phyloP scores from a whole-genome alignment of 495 filamentous ascomycete species.

The Astrothelium macrocarpum region DNA sequence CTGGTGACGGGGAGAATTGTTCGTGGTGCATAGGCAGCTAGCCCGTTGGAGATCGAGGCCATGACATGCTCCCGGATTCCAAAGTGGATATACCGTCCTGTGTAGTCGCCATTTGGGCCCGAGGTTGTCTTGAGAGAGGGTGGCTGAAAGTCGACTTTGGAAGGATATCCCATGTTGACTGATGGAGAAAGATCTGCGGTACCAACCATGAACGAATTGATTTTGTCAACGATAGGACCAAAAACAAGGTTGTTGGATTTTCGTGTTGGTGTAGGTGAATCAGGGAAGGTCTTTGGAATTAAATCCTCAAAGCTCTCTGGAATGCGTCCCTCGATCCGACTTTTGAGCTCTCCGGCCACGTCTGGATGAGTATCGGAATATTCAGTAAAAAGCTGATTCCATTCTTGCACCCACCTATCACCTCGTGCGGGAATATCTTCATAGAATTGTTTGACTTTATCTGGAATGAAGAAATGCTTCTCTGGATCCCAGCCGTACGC shows the following conservation, averaged over 20 bases:
- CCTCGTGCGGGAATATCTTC: conserved; percentile 33
- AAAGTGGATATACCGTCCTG: conserved; percentile 69
- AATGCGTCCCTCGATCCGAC: conserved; percentile 39
- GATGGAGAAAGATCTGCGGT: conserved; percentile 51
- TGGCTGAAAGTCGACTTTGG: conserved; percentile 45
- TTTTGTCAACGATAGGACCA: conserved; percentile 39
- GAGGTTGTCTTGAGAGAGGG: conserved; percentile 14
- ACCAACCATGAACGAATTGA: conserved; percentile 47
- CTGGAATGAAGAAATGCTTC: conserved; percentile 38
- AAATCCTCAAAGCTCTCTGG: conserved; percentile 36
- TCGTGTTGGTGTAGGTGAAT: conserved; percentile 40
- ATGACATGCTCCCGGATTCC: conserved; percentile 43
- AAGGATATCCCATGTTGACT: conserved; percentile 48
- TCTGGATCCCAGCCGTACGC: conserved; percentile 38
- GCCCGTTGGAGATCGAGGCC: conserved; percentile 95
- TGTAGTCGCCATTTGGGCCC: conserved; percentile 53
- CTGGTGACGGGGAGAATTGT: conserved; percentile 60
- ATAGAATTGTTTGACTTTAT: conserved; percentile 44
- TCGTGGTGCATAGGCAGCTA: conserved; percentile 71
- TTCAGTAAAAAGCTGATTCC: conserved; percentile 36
- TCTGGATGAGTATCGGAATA: conserved; percentile 40
- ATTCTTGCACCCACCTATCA: conserved; percentile 34
- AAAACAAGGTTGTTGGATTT: conserved; percentile 42
- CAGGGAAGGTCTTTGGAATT: conserved; percentile 39
- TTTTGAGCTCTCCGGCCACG: conserved; percentile 39